These are phyloP conservation scores for Meripilus lineatus DNA, from an alignment of 1,284 basidiomycete genomes.

Conservation along the genomic window DNA sequence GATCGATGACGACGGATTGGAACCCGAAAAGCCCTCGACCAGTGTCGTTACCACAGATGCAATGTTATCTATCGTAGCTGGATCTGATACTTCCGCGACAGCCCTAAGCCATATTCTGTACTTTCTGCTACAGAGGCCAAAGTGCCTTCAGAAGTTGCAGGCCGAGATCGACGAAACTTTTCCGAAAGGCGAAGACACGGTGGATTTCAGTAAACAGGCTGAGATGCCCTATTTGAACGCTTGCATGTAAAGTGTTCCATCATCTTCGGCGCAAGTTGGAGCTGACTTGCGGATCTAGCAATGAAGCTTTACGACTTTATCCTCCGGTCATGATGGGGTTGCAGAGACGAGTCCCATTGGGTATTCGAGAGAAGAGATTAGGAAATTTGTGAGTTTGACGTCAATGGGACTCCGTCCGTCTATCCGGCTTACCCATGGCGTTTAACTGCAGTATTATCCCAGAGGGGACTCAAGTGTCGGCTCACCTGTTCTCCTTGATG, in stretches of 20 bases:
- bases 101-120: slow-evolving; percentile 13
- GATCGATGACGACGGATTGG: slow-evolving; percentile 12
- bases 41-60: slow-evolving; percentile 10
- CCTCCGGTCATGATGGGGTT: slow-evolving; percentile 2
- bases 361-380: slow-evolving; percentile 5
- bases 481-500: slow-evolving; percentile 34
- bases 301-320: not conserved
- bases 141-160: slow-evolving; percentile 10
- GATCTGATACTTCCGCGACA: slow-evolving; percentile 15
- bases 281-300: not conserved
- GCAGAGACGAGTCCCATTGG: slow-evolving; percentile 7
- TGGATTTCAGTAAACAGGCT: slow-evolving; percentile 9
- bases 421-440: too few relatives aligned
- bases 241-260: slow-evolving; percentile 13
- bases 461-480: slow-evolving; percentile 32
- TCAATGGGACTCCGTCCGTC: not conserved
- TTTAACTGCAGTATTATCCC: slow-evolving; percentile 34
- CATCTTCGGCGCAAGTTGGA: not conserved
- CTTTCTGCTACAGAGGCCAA: slow-evolving; percentile 12
- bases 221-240: slow-evolving; percentile 15
- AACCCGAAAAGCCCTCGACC: slow-evolving; percentile 6
- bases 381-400: not conserved
- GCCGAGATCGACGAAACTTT: slow-evolving; percentile 12
- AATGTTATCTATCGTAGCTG: slow-evolving; percentile 13
- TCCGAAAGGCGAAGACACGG: slow-evolving; percentile 10